A percentile compares a stretch with the other conserved stretches of the same genome.
Evolutionary conservation across 331 rosid genomes (phyloP).

Genomic region (Phaseolus coccineus): DNA sequence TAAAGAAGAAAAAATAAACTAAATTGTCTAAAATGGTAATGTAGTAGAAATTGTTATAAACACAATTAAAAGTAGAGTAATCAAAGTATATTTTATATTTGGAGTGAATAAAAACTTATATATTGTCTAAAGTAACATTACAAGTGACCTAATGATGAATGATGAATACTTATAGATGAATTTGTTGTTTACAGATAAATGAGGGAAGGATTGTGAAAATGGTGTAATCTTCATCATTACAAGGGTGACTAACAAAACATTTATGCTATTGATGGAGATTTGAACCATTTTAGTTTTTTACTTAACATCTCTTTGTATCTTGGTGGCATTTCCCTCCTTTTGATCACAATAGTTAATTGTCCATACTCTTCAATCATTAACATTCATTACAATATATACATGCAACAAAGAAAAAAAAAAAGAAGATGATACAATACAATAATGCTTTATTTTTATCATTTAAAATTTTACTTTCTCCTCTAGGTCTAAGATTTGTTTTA

Average conservation of each 20-base stretch:
- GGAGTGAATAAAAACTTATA: not conserved
- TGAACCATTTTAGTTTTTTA: conserved; percentile 33
- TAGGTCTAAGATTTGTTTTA: not conserved
- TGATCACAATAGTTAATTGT: conserved; percentile 30
- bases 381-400: conserved; percentile 5
- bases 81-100: not conserved
- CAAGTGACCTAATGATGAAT: conserved; percentile 2
- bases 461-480: conserved; percentile 3
- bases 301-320: conserved; percentile 3
- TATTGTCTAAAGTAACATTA: not conserved
- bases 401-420: conserved; percentile 28
- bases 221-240: conserved; percentile 14
- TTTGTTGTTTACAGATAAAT: conserved; percentile 48
- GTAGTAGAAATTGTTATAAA: not conserved
- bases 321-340: conserved; percentile 27
- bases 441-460: not conserved
- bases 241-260: conserved; percentile 40
- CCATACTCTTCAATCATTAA: conserved; percentile 25
- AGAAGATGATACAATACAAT: conserved; percentile 29
- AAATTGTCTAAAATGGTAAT: too few relatives aligned
- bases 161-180: conserved; percentile 3
- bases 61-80: not conserved
- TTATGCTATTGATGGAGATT: conserved; percentile 21
- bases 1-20: too few relatives aligned
- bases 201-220: conserved; percentile 33